Conservation (phyloP, 228 moss, liverwort and hornwort genomes). For the Sphagnum magellanicum region DNA sequence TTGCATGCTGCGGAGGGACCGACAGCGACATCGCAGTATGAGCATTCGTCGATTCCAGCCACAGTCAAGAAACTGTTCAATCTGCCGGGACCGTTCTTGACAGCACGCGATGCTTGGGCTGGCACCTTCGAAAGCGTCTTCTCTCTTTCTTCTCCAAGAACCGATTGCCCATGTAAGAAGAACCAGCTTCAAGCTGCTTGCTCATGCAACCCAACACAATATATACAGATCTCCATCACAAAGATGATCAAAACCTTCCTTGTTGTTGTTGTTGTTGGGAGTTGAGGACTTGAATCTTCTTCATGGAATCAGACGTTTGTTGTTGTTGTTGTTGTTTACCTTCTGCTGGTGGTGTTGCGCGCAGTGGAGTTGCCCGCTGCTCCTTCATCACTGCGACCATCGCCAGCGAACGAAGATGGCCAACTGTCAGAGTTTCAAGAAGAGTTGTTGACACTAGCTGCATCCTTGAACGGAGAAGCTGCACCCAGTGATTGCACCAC, state of each 20-base stretch:
- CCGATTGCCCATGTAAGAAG: conserved; percentile 72
- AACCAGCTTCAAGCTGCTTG: too few relatives aligned
- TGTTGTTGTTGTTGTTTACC: too few relatives aligned
- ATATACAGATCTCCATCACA: too few relatives aligned
- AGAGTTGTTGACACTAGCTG: conserved; percentile 71
- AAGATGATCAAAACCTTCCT: too few relatives aligned
- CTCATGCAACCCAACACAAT: too few relatives aligned
- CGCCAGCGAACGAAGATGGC: conserved; percentile 39
- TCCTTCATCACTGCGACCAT: conserved; percentile 66
- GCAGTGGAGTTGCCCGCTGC: conserved; percentile 58
- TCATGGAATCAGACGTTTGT: too few relatives aligned
- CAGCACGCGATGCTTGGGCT: conserved; percentile 84
- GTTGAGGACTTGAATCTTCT: too few relatives aligned
- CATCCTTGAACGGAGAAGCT: conserved; percentile 53
- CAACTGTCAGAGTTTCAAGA: conserved; percentile 72
- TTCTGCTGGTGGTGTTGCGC: background rate
- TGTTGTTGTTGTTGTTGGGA: too few relatives aligned
- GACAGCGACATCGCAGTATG: conserved; percentile 64
- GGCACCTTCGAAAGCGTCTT: conserved; percentile 75
- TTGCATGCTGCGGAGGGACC: conserved; percentile 69
- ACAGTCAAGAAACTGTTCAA: conserved; percentile 72
- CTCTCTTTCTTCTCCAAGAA: conserved; percentile 57
- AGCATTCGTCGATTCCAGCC: conserved; percentile 88
- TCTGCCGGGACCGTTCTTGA: conserved; percentile 45
- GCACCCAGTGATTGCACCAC: too few relatives aligned